phyloP scores from a whole-genome alignment of 2,329 filamentous ascomycete genomes.

The Rutstroemia sp. region DNA sequence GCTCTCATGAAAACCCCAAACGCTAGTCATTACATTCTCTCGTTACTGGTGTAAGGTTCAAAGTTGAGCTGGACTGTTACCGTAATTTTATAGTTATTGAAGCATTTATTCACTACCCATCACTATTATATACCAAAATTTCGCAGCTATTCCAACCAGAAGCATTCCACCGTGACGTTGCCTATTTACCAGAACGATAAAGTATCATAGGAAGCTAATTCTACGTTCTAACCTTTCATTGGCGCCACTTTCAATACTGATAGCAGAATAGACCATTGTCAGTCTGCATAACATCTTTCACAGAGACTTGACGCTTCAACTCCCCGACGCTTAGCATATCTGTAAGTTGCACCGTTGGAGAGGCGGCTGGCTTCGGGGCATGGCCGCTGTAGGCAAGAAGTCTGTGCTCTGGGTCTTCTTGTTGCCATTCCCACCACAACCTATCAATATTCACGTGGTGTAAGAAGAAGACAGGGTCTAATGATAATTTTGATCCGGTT shows the following conservation, averaged over 20 bases:
- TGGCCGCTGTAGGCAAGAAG: constrained; percentile 13
- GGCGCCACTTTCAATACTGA: constrained; percentile 11
- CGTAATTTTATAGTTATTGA: too few species aligned
- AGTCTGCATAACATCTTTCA: constrained; percentile 22
- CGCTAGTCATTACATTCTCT: too few species aligned
- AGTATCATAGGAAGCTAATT: too few species aligned
- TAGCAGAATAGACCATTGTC: constrained; percentile 23
- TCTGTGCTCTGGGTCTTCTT: constrained; percentile 8
- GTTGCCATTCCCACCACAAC: constrained; percentile 30
- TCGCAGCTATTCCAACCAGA: too few species aligned
- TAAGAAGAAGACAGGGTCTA: constrained; percentile 32
- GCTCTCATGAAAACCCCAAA: too few species aligned
- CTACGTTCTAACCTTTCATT: too few species aligned
- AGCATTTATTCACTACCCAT: too few species aligned
- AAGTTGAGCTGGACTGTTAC: too few species aligned
- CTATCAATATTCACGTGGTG: constrained; percentile 25
- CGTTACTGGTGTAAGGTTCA: too few species aligned
- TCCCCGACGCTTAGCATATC: constrained; percentile 19
- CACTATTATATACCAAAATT: too few species aligned
- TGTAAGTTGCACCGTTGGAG: constrained; percentile 2
- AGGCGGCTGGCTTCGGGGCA: constrained; percentile 1
- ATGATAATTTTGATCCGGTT: constrained; percentile 14
- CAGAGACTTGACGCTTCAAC: constrained; percentile 15
- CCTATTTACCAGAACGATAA: too few species aligned
- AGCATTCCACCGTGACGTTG: too few species aligned